These are phyloP conservation scores for Choiromyces venosus DNA, from an alignment of 495 filamentous ascomycete species.

Conservation along the genomic window DNA sequence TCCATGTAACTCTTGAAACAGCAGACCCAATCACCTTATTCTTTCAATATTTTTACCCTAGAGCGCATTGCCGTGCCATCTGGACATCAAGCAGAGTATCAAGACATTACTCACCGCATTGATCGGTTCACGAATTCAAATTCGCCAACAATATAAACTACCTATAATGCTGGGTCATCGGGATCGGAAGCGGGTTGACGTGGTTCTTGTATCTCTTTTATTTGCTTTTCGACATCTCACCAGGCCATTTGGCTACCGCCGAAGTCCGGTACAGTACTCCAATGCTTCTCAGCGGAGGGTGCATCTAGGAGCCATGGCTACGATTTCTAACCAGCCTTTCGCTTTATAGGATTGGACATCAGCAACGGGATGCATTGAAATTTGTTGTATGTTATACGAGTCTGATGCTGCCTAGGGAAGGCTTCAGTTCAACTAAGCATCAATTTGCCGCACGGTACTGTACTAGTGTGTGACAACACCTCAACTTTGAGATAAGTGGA, in stretches of 20 bases:
- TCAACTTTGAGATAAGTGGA: not conserved
- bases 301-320: not conserved
- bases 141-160: not conserved
- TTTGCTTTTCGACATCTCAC: not conserved
- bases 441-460: not conserved
- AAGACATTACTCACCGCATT: not conserved
- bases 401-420: not conserved
- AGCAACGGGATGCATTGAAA: not conserved
- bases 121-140: not conserved
- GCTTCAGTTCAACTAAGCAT: not conserved
- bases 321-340: not conserved
- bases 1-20: not conserved
- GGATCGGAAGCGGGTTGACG: not conserved
- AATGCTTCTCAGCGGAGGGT: not conserved
- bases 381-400: not conserved
- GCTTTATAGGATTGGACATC: not conserved
- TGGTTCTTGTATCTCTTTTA: not conserved
- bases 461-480: not conserved
- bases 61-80: not conserved
- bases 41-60: not conserved
- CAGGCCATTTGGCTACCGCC: not conserved
- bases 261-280: not conserved
- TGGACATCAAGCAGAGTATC: not conserved
- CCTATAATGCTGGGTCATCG: not conserved
- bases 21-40: not conserved